Evolutionary conservation across 1,284 basidiomycete genomes (phyloP).

Genomic region (Thelephora terrestris): DNA sequence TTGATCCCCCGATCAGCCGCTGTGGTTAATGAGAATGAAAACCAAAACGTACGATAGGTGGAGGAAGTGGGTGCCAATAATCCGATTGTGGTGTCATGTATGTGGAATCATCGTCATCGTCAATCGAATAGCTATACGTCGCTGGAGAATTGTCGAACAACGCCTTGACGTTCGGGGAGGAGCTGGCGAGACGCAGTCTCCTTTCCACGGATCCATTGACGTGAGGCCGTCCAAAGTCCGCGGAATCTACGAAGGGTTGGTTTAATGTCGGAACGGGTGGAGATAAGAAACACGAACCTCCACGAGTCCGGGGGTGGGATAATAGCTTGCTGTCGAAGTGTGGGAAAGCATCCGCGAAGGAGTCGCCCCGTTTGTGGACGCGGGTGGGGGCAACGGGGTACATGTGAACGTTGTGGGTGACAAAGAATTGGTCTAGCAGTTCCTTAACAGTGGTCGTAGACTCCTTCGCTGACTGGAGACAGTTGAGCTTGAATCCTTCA

Average conservation of each 20-base stretch:
- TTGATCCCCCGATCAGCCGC: slow-evolving; percentile 12
- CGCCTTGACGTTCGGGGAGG: slow-evolving; percentile 92
- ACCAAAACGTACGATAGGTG: slow-evolving; percentile 46
- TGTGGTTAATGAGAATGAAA: slow-evolving; percentile 10
- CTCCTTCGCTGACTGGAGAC: slow-evolving; percentile 90
- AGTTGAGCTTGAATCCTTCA: slow-evolving; percentile 86
- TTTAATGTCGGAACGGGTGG: slow-evolving; percentile 4
- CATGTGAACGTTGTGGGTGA: slow-evolving; percentile 74
- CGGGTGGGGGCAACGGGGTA: slow-evolving; percentile 66
- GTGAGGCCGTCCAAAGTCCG: slow-evolving; percentile 54
- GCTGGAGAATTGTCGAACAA: slow-evolving; percentile 76
- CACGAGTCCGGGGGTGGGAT: slow-evolving; percentile 62
- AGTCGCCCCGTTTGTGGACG: slow-evolving; percentile 78
- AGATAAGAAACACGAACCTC: slow-evolving; percentile 20
- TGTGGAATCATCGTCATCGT: slow-evolving; percentile 49
- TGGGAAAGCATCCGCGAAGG: slow-evolving; percentile 90
- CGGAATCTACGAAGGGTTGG: slow-evolving; percentile 42
- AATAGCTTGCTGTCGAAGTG: slow-evolving; percentile 95
- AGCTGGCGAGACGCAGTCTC: slow-evolving; percentile 73
- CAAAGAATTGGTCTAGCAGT: slow-evolving; percentile 86
- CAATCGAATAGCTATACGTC: slow-evolving; percentile 60
- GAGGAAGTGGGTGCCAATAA: slow-evolving; percentile 69
- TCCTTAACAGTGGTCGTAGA: slow-evolving; percentile 85
- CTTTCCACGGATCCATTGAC: slow-evolving; percentile 43
- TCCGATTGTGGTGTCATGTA: slow-evolving; percentile 45